Base-by-base conservation (phyloP, 164 flowering plant species). In the Brasenia schreberi region DNA sequence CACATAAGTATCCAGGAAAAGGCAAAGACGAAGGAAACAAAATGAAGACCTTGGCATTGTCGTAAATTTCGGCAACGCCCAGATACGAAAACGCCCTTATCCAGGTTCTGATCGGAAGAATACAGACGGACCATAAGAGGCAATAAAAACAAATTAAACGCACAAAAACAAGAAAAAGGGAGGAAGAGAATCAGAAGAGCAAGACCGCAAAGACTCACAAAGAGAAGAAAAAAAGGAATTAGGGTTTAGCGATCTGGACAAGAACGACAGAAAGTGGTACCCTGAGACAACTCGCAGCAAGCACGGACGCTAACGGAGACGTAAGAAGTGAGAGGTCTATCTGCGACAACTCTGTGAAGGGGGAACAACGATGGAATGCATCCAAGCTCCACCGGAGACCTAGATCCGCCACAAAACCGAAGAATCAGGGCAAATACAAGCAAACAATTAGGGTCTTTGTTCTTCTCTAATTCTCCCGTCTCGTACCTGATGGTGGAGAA, bases 201-300 rank as follows among this genome's bases (percentile, higher is more conserved):
- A 60, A 60, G 27, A 60, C 11, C 7, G 27, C 63, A 60, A 81
- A 82, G 82, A 89, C 95, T 86, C 89, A 88, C 95, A 82, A 88
- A 85, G 83, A 78, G 68, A 85, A 79, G 78, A 88, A 45, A 45
- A 45, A 45, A 12, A 45, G 14, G 53, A 45, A 45, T 45, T 45
- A 45, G 53, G 5, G 53, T 7, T 72, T 89, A 92, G 92, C 95
- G 93, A 90, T 92, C 96, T 79, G 80, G 96, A 92, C 96, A 92
- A 92, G 95, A 74, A 39, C 65, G 70, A 90, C 86, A 79, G 83
- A 71, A 81, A 89, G 43, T 81, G 96, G 90, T 90, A 92, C 98
- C 96, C 76, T 90, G 85, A 71, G 84, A 84, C 82, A 92, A 82
- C 91, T 90, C 98, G 73, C 91, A 81, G 63, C 77, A 92, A 43